Evolutionary conservation across 257 asterid species (phyloP).

Genomic region (Buddleja alternifolia): DNA sequence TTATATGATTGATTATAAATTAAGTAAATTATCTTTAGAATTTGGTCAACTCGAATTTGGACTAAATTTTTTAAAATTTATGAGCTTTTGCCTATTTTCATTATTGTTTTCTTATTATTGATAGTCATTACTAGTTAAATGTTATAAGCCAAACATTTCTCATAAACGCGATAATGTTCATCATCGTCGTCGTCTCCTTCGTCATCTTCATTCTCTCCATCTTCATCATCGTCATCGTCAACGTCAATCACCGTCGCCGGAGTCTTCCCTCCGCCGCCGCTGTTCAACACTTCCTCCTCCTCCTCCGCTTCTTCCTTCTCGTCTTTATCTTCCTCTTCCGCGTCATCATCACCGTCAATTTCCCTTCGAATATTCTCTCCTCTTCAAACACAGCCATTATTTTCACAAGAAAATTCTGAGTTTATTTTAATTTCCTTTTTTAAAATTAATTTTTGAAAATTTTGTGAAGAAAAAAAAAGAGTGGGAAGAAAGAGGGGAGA

Average conservation of each 20-base stretch:
- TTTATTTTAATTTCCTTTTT: constrained; percentile 14
- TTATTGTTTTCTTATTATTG: too few relatives aligned
- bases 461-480: constrained; percentile 27
- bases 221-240: constrained; percentile 51
- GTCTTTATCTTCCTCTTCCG: constrained; percentile 34
- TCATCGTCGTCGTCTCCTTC: constrained; percentile 49
- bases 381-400: constrained; percentile 64
- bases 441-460: constrained; percentile 7
- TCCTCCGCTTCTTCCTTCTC: constrained; percentile 39
- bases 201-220: constrained; percentile 46
- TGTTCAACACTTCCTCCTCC: constrained; percentile 38
- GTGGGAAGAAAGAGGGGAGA: constrained; percentile 41
- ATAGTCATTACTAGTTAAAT: too few relatives aligned
- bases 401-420: constrained; percentile 21
- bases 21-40: too few relatives aligned
- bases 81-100: too few relatives aligned
- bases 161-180: too few relatives aligned
- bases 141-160: too few relatives aligned
- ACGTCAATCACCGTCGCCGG: constrained; percentile 36
- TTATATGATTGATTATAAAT: too few relatives aligned
- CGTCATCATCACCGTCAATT: constrained; percentile 42
- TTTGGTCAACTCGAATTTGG: too few relatives aligned
- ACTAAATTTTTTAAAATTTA: too few relatives aligned
- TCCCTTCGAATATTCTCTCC: constrained; percentile 46
- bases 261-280: constrained; percentile 32